Evolutionary conservation across 2,329 filamentous ascomycete species (phyloP).

Genomic region (Proliferodiscus dingleyae): DNA sequence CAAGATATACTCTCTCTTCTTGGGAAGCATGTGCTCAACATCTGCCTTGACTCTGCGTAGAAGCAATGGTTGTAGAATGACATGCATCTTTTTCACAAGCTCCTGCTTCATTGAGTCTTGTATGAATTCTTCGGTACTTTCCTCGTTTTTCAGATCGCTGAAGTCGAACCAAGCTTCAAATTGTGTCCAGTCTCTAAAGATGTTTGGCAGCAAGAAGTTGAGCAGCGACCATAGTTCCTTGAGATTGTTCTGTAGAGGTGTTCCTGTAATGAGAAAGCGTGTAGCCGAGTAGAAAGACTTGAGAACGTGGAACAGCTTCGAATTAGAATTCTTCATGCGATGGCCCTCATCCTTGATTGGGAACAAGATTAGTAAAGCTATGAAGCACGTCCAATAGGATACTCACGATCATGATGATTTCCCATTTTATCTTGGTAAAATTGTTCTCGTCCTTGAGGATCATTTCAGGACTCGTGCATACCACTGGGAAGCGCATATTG

Average conservation of each 20-base stretch:
- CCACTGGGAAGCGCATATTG: slow-evolving; percentile 72
- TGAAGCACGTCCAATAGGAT: neutral
- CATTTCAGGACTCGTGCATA: slow-evolving; percentile 95
- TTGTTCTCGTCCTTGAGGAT: slow-evolving; percentile 84
- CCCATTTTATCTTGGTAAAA: slow-evolving; percentile 82
- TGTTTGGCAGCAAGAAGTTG: slow-evolving; percentile 86
- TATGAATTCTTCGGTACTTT: slow-evolving; percentile 71
- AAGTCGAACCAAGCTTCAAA: slow-evolving; percentile 99
- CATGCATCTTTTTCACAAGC: slow-evolving; percentile 81
- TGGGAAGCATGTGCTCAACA: slow-evolving; percentile 85
- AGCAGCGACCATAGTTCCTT: slow-evolving; percentile 92
- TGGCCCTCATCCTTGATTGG: slow-evolving; percentile 77
- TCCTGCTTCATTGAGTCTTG: slow-evolving; percentile 73
- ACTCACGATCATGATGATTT: slow-evolving; percentile 88
- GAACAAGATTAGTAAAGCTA: slow-evolving; percentile 11
- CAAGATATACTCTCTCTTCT: slow-evolving; percentile 93
- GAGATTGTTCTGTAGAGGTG: slow-evolving; percentile 91
- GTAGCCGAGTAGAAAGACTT: slow-evolving; percentile 87
- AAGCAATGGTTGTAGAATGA: slow-evolving; percentile 86
- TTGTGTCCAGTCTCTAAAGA: slow-evolving; percentile 88
- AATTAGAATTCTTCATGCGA: slow-evolving; percentile 94
- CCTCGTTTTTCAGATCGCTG: slow-evolving; percentile 80
- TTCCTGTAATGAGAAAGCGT: slow-evolving; percentile 87
- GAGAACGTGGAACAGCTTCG: slow-evolving; percentile 82
- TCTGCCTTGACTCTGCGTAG: slow-evolving; percentile 87